phyloP scores from a whole-genome alignment of 768 basidiomycete species.

The Serendipita sp. region DNA sequence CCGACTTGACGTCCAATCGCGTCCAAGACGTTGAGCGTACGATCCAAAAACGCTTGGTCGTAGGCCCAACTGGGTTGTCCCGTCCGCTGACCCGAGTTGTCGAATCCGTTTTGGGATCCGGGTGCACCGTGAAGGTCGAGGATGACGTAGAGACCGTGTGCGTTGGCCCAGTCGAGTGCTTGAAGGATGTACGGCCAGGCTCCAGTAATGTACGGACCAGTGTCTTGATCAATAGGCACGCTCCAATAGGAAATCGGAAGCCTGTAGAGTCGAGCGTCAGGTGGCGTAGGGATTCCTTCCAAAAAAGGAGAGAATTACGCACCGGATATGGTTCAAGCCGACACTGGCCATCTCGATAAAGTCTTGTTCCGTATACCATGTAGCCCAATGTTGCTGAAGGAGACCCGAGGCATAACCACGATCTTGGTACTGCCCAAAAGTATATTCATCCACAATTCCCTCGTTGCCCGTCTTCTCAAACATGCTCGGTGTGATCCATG shows the following conservation, averaged over 20 bases:
- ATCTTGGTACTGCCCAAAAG: slow-evolving; percentile 39
- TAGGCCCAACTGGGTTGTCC: slow-evolving; percentile 38
- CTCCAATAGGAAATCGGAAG: slow-evolving; percentile 67
- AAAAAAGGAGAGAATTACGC: slow-evolving; percentile 9
- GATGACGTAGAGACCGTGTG: slow-evolving; percentile 48
- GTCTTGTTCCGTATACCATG: slow-evolving; percentile 30
- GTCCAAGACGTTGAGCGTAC: slow-evolving; percentile 41
- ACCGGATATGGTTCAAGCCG: slow-evolving; percentile 60
- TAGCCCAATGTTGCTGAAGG: slow-evolving; percentile 41
- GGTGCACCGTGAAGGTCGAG: slow-evolving; percentile 58
- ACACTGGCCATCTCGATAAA: slow-evolving; percentile 48
- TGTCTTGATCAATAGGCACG: slow-evolving; percentile 47
- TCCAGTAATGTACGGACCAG: slow-evolving; percentile 41
- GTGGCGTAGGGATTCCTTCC: neutral
- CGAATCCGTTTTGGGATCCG: slow-evolving; percentile 36
- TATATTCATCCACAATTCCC: slow-evolving; percentile 45
- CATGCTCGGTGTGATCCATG: slow-evolving; percentile 66
- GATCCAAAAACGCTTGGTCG: slow-evolving; percentile 28
- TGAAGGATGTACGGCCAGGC: slow-evolving; percentile 53
- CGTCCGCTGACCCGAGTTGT: slow-evolving; percentile 58
- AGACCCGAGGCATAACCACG: slow-evolving; percentile 25
- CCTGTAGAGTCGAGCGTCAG: slow-evolving; percentile 19
- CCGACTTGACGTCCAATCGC: slow-evolving; percentile 39
- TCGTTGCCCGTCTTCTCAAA: slow-evolving; percentile 46
- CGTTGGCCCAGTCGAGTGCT: slow-evolving; percentile 47